These are phyloP conservation scores for Suillus subalutaceus DNA, from an alignment of 768 basidiomycete genomes.

Conservation along the genomic window DNA sequence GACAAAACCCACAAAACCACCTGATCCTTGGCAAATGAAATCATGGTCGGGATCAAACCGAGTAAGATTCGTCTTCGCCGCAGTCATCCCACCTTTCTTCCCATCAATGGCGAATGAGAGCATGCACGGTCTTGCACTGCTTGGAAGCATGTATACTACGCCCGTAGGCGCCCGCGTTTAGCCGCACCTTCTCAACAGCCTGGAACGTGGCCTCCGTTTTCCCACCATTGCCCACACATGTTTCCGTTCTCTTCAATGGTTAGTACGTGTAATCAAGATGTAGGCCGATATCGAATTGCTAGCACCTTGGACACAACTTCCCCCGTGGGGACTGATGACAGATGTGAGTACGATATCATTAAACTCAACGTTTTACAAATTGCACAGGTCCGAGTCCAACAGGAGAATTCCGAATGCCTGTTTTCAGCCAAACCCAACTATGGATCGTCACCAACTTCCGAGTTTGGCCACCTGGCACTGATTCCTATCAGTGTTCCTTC, in stretches of 20 bases:
- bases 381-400: not conserved
- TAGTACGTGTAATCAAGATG: not conserved
- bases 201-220: slow-evolving; percentile 21
- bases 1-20: slow-evolving; percentile 10
- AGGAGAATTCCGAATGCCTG: slow-evolving; percentile 1
- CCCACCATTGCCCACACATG: slow-evolving; percentile 5
- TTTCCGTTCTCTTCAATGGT: not conserved
- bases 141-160: slow-evolving; percentile 17
- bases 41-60: not conserved
- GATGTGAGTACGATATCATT: not conserved
- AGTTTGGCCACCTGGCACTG: not conserved
- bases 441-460: not conserved
- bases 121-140: slow-evolving; percentile 23
- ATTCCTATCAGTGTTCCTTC: not conserved
- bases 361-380: slow-evolving; percentile 16
- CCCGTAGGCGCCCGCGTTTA: not conserved
- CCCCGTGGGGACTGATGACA: not conserved
- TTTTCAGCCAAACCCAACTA: not conserved
- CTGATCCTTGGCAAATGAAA: slow-evolving; percentile 5
- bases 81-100: slow-evolving; percentile 2
- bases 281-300: not conserved
- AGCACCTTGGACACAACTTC: not conserved
- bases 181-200: slow-evolving; percentile 7
- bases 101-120: slow-evolving; percentile 27
- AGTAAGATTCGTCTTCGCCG: not conserved